These are phyloP conservation scores for Bipolaris gigantea DNA, from an alignment of 2,329 filamentous ascomycete species.

Conservation along the genomic window DNA sequence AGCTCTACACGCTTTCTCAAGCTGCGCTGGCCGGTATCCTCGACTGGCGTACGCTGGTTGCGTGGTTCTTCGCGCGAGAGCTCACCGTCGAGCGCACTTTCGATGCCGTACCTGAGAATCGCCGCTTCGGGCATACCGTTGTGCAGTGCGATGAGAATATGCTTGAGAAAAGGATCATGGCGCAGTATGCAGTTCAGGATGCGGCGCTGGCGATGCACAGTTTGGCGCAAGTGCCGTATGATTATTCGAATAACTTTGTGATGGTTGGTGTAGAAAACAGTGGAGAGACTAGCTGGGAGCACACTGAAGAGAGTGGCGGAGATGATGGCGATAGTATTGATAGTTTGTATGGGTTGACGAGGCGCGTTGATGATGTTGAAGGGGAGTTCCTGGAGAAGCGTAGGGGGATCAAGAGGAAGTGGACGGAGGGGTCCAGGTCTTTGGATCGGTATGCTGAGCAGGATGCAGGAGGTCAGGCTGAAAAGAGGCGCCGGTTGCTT, in stretches of 20 bases:
- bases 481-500: not conserved
- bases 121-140: not conserved
- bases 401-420: not conserved
- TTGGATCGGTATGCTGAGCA: not conserved
- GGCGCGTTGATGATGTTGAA: not conserved
- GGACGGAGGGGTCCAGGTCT: not conserved
- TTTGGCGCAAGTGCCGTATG: not conserved
- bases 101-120: not conserved
- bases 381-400: not conserved
- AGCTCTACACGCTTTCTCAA: not conserved
- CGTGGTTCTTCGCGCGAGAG: constrained; percentile 4
- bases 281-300: no score
- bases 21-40: constrained; percentile 11
- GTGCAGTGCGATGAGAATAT: not conserved
- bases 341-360: not conserved
- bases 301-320: not conserved
- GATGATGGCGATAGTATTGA: not conserved
- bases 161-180: not conserved
- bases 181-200: not conserved
- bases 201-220: not conserved
- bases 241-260: not conserved
- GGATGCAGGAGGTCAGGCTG: not conserved
- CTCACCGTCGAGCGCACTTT: not conserved
- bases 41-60: constrained; percentile 13
- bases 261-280: not conserved